Percentiles rank a stretch among this genome's conserved stretches.
These are phyloP conservation scores for Termitomyces sp. DNA, from an alignment of 768 basidiomycete species.

Conservation along the genomic window DNA sequence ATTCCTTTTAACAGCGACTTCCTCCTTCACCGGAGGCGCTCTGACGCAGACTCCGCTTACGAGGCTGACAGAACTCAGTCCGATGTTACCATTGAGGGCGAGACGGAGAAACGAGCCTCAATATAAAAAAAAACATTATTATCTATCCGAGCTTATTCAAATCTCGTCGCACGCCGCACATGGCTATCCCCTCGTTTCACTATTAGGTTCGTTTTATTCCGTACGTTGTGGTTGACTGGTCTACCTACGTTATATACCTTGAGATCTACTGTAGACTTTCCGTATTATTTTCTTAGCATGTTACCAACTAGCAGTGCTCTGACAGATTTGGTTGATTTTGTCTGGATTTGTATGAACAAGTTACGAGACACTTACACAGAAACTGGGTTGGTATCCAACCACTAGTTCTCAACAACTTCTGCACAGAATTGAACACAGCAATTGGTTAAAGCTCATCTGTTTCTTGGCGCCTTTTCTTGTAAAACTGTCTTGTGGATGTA, in stretches of 20 bases:
- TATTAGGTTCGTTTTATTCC: background rate
- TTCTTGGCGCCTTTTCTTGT: background rate
- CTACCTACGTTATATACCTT: background rate
- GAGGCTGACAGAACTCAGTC: background rate
- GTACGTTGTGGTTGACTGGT: background rate
- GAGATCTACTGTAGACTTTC: background rate
- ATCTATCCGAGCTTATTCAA: background rate
- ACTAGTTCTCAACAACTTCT: background rate
- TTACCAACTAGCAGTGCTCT: background rate
- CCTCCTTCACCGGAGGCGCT: background rate
- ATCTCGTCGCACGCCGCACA: background rate
- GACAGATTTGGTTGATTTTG: background rate
- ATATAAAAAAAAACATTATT: background rate
- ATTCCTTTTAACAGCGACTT: background rate
- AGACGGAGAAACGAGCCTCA: constrained; percentile 2
- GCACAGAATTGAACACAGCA: background rate
- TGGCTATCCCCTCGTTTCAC: background rate
- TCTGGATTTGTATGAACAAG: no score
- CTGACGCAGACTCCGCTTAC: background rate
- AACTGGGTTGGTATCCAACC: no score
- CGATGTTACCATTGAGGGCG: background rate
- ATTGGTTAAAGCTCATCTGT: background rate
- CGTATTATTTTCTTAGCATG: background rate
- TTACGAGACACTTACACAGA: no score
- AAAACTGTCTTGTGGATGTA: background rate